Evolutionary conservation across 2,329 filamentous ascomycete genomes (phyloP).

Genomic region (Diaporthe australafricana): DNA sequence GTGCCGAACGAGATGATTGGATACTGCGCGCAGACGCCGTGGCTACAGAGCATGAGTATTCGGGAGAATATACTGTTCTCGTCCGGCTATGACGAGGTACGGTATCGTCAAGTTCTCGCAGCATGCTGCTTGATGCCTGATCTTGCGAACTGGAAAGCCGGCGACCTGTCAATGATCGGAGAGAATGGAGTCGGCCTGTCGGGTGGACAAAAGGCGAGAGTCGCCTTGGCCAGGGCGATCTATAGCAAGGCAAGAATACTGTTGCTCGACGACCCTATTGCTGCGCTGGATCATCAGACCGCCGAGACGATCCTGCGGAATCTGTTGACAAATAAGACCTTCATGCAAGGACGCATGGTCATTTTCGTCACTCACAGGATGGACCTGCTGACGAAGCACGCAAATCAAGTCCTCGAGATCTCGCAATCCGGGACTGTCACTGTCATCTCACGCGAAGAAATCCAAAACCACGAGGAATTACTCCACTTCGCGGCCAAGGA

Average conservation of each 20-base stretch:
- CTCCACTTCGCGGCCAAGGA: conserved; percentile 50
- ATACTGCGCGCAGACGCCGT: conserved; percentile 71
- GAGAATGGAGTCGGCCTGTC: conserved; percentile 73
- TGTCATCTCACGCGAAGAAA: conserved; percentile 39
- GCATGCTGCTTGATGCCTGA: conserved; percentile 70
- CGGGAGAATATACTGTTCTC: conserved; percentile 74
- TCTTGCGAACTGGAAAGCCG: conserved; percentile 65
- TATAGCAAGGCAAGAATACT: conserved; percentile 69
- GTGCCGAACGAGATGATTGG: conserved; percentile 63
- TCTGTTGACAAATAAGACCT: conserved; percentile 55
- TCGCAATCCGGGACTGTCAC: conserved; percentile 54
- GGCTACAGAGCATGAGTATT: conserved; percentile 75
- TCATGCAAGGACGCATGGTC: conserved; percentile 71
- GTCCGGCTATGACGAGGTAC: conserved; percentile 60
- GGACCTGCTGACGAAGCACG: conserved; percentile 80
- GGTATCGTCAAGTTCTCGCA: conserved; percentile 71
- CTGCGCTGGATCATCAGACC: conserved; percentile 72
- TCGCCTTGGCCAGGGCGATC: conserved; percentile 71
- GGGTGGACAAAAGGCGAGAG: conserved; percentile 72
- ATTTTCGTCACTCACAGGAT: conserved; percentile 85
- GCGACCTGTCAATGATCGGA: conserved; percentile 70
- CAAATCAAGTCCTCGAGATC: conserved; percentile 80
- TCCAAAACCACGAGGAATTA: conserved; percentile 54
- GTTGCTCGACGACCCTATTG: conserved; percentile 72
- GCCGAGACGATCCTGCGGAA: conserved; percentile 71